phyloP scores from a whole-genome alignment of 1,284 basidiomycete species.

The Vanrija sp. region DNA sequence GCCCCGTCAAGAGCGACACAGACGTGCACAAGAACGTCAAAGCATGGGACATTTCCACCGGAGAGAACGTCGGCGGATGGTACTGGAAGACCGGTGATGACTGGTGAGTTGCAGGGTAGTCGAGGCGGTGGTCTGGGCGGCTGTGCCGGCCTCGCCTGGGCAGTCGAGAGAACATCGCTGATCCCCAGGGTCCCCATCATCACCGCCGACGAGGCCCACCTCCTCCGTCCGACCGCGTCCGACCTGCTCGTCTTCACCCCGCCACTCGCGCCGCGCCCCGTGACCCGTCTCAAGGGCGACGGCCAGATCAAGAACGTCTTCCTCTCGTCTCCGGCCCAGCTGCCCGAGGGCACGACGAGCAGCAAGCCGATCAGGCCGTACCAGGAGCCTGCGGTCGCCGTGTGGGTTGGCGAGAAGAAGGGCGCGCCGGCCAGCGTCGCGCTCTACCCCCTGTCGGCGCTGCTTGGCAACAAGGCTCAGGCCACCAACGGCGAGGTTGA shows the following conservation, averaged over 20 bases:
- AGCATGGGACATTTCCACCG: constrained; percentile 40
- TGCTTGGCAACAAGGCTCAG: constrained; percentile 42
- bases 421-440: constrained; percentile 88
- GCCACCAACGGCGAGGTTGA: constrained; percentile 52
- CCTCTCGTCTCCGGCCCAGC: constrained; percentile 32
- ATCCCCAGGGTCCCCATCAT: constrained; percentile 71
- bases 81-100: constrained; percentile 45
- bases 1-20: constrained; percentile 52
- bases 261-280: constrained; percentile 31
- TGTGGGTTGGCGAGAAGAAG: constrained; percentile 94
- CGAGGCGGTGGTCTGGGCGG: neutral
- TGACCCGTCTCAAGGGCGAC: constrained; percentile 40
- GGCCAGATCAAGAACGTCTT: constrained; percentile 44
- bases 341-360: constrained; percentile 30
- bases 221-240: constrained; percentile 58
- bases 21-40: constrained; percentile 48
- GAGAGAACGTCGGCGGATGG: constrained; percentile 44
- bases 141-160: too few species aligned
- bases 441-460: constrained; percentile 70
- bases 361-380: constrained; percentile 30
- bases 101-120: constrained; percentile 30
- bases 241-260: constrained; percentile 80
- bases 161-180: neutral
- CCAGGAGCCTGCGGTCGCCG: constrained; percentile 58
- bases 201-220: constrained; percentile 84